Percentiles rank a stretch among this genome's conserved stretches.
These are phyloP conservation scores for Ophiostoma sp. DNA, from an alignment of 2,329 filamentous ascomycete genomes.

Conservation along the genomic window DNA sequence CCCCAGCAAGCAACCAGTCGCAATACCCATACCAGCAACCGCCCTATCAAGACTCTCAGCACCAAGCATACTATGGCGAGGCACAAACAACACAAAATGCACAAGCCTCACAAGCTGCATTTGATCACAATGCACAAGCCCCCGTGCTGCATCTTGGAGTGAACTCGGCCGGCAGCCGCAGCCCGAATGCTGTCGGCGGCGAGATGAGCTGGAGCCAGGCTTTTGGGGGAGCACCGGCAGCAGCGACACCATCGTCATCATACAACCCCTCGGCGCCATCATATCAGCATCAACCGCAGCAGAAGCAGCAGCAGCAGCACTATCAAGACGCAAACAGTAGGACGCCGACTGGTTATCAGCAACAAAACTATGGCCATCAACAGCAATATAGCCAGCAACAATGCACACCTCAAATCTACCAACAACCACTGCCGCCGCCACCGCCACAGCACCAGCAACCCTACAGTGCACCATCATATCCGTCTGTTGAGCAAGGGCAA, in stretches of 20 bases:
- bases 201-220: slow-evolving; percentile 24
- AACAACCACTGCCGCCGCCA: slow-evolving; percentile 1
- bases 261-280: not conserved
- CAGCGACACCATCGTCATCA: not conserved
- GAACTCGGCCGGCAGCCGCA: slow-evolving; percentile 22
- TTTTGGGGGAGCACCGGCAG: slow-evolving; percentile 13
- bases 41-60: not conserved
- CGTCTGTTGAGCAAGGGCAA: slow-evolving; percentile 21
- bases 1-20: slow-evolving; percentile 15
- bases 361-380: not conserved
- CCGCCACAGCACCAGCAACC: not conserved
- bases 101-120: slow-evolving; percentile 37
- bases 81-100: slow-evolving; percentile 34
- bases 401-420: not conserved
- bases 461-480: slow-evolving; percentile 12
- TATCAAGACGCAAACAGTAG: not conserved
- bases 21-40: slow-evolving; percentile 16
- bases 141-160: slow-evolving; percentile 37
- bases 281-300: not conserved
- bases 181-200: slow-evolving; percentile 22
- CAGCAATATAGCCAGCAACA: not conserved
- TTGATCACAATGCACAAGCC: slow-evolving; percentile 38
- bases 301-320: not conserved
- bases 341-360: not conserved
- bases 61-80: slow-evolving; percentile 30